Base-by-base conservation (phyloP, 495 filamentous ascomycete genomes). In the Chlorociboria aeruginascens region DNA sequence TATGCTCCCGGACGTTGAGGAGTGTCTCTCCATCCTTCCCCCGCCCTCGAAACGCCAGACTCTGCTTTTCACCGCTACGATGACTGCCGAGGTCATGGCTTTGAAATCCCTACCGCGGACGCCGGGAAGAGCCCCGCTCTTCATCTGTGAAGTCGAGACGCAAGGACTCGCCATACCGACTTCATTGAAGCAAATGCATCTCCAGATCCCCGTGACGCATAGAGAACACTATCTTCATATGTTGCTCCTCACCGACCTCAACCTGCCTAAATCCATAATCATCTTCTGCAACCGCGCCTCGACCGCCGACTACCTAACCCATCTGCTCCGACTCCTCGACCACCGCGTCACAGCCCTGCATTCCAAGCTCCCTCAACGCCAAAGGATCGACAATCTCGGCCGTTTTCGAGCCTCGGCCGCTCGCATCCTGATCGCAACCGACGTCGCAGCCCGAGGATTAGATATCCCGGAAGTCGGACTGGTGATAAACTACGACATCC, bases 401-500 rank as follows among this genome's bases (percentile, higher is more conserved):
- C 79, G 88, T 14, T 99, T 97, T 70, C 81, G 92, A 12, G 93
- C 92, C 7, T 74, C 77, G n/a, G 90, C 89, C 0, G 90, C 92
- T 10, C 76, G 92, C 6, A 79, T 99, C 45, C 71, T 99, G 3
- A 82, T 99, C 8, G 93, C 93, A 3, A 97, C 92, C 0, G 93
- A 99, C 62, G 90, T 99, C 11, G 92, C 92, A 1, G 82, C 86
- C n/a, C 74, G 92, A 58, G 92, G 92, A 74, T 76, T 99, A 8
- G 92, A 99, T 70, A 95, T 99, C 48, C 93, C 89, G 0, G 83
- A 82, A 50, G 93, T 97, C 1, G 82, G 76, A 44, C 64, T 97
- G 9, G 90, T 99, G 7, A 68, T 99, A 42, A 97, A 99, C 62
- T 97, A 86, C 60, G 93, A 97, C 58, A 79, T 99, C 13, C 92